Evolutionary conservation across 306 rosid species (phyloP).

Genomic region (apple (Malus domestica)): ASM211411v1 NC_041800.1:28045233-28045732

Average conservation of each 20-base stretch:
- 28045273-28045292: neutral
- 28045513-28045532: constrained; percentile 27
- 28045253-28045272: neutral
- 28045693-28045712: constrained; percentile 52
- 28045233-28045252: neutral
- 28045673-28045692: constrained; percentile 53
- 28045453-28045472: too few relatives aligned
- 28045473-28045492: too few relatives aligned
- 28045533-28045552: constrained; percentile 16
- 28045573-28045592: constrained; percentile 10
- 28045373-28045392: too few relatives aligned
- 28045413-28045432: too few relatives aligned
- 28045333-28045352: too few relatives aligned
- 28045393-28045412: too few relatives aligned
- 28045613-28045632: constrained; percentile 25
- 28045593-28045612: constrained; percentile 18
- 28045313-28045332: too few relatives aligned
- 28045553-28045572: constrained; percentile 39
- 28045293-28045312: too few relatives aligned
- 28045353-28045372: too few relatives aligned
- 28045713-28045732: constrained; percentile 55
- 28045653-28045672: constrained; percentile 30
- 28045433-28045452: too few relatives aligned
- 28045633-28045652: constrained; percentile 29
- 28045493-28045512: neutral